Evolutionary conservation across 2,329 filamentous ascomycete genomes (phyloP), one percentile per base, ranked within the genome.

Genomic region (Emericellopsis cladophorae): DNA sequence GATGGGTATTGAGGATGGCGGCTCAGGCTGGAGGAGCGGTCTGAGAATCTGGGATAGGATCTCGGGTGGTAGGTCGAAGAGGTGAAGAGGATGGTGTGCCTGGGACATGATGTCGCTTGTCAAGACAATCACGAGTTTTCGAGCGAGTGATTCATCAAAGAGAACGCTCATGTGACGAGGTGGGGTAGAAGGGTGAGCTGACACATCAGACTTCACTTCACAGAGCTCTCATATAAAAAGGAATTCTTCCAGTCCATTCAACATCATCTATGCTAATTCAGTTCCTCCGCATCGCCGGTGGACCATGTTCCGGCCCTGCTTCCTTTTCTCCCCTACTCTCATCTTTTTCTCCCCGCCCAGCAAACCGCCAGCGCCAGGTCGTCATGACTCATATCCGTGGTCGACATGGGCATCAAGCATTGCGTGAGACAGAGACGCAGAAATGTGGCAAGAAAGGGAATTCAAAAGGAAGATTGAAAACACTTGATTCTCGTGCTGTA

Each of bases 251-350:
- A 29, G 26, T 59, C 45, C 51, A 57, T 57, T 59, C 54, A 58
- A 60, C 57, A 53, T 47, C 58, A 49, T 60, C 56, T 59, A 60
- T 56, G 50, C 55, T 53, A 52, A 54, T 52, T 53, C 52, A 55
- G 51, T 48, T 48, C 26, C 26, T 29, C 26, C 26, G 26, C 26
- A 12, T 29, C 26, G 26, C 26, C 26, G 26, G 26, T 29, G 26
- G 26, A 29, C 26, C 26, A 29, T 4, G 4, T 29, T 39, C 29
- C 37, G 22, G 29, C 36, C n/a, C 39, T 49, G 47, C 40, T 51
- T 46, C 45, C 33, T 40, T 44, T 43, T 45, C 43, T 41, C 42
- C 45, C 39, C 43, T 45, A 39, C 45, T 42, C 36, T 15, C 31
- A 10, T 12, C n/a, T 10, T 23, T 31, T 29, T 29, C 26, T 29